Base-by-base conservation (phyloP, 805 yeast species). In the Kazachstania taianensis region DNA sequence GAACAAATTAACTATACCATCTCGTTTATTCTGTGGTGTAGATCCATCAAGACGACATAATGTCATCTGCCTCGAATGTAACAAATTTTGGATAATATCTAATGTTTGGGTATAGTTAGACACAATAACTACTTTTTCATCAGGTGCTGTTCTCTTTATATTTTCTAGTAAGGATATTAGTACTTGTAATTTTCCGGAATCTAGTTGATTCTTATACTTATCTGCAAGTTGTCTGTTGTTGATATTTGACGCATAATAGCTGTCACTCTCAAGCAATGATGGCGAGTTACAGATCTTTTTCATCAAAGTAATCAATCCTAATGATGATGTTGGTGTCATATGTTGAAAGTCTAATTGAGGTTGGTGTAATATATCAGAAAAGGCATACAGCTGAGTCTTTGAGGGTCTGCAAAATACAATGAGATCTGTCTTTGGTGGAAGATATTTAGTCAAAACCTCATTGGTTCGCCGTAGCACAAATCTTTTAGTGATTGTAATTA, bases 81-180 rank as follows among this genome's bases (percentile, higher is more conserved):
- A 50, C 3, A 80, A 45, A 5, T 59, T 55, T 50, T 84, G 85
- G 13, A 87, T 59, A 4, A 92, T 57, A 51, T 89, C 94, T 23
- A 89, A 65, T 0, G 95, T 85, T 48, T 82, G 80, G 0, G 96
- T 89, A 43, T 77, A 87, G 43, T 89, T 85, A 0, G 96, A 86
- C 1, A 87, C 81, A 18, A 89, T 57, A 1, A 89, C 96, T 2
- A 80, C 74, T 52, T 87, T 89, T 50, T 89, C 96, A 5, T 66
- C 61, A 17, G 46, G 38, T 1, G 68, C 56, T 3, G 50, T 44
- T 2, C 48, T 40, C 19, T 55, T 53, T 2, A 84, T 66, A 30
- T 70, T 70, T 2, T 63, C 53, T 4, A 92, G 44, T 7, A 87
- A 53, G 2, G 72, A 67, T 23, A 75, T 65, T 5, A 89, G 57